These are phyloP conservation scores for Zygosaccharomyces bailii DNA, from an alignment of 805 yeast species.

Conservation along the genomic window DNA sequence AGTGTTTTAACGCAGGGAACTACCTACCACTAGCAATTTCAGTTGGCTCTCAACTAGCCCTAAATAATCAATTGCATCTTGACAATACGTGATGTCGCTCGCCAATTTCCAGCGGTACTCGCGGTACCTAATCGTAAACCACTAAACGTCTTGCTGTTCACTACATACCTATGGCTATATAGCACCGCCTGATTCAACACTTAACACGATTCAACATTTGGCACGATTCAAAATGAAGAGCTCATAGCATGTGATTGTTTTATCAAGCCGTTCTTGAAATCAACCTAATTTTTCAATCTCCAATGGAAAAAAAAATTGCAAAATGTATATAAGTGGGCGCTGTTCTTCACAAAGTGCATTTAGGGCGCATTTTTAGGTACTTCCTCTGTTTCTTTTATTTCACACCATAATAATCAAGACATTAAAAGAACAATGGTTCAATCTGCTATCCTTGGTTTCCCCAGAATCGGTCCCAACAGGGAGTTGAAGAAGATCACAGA, in stretches of 20 bases:
- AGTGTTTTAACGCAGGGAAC: neutral
- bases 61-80: neutral
- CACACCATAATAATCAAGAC: constrained; percentile 2
- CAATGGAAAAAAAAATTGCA: constrained; percentile 1
- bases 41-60: too few species aligned
- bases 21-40: too few species aligned
- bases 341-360: neutral
- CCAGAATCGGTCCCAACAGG: constrained; percentile 99
- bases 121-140: too few species aligned
- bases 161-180: neutral
- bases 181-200: neutral
- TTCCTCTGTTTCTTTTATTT: too few species aligned
- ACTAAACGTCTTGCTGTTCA: too few species aligned
- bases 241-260: constrained; percentile 8
- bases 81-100: too few species aligned
- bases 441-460: constrained; percentile 98
- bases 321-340: constrained; percentile 4
- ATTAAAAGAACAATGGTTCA: constrained; percentile 65
- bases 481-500: constrained; percentile 98
- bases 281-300: neutral
- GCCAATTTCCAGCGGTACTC: too few species aligned
- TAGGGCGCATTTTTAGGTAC: neutral
- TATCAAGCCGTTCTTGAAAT: constrained; percentile 3
- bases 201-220: neutral
- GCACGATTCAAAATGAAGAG: neutral